phyloP scores from a whole-genome alignment of 345 rosid species.

The Populus nigra region DNA sequence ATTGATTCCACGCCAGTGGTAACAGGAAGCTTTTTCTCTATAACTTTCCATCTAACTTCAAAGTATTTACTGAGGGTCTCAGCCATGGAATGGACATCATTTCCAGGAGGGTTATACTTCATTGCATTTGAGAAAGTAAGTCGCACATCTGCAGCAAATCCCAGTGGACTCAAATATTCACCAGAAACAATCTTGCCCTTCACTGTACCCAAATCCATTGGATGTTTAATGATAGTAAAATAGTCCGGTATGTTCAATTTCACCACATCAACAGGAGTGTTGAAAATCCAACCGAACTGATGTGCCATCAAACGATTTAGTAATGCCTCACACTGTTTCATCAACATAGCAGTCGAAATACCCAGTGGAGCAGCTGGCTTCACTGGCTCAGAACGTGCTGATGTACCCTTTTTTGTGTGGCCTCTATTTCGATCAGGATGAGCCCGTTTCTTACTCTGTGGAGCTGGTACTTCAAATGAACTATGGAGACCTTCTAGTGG shows the following conservation, averaged over 20 bases:
- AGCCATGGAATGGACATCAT: constrained; percentile 72
- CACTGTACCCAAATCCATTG: constrained; percentile 94
- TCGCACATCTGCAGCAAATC: constrained; percentile 74
- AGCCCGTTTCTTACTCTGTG: constrained; percentile 53
- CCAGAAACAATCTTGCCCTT: constrained; percentile 52
- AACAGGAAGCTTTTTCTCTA: constrained; percentile 67
- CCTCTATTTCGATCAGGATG: constrained; percentile 43
- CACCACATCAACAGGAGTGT: constrained; percentile 70
- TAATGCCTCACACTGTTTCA: constrained; percentile 72
- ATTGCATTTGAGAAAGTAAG: constrained; percentile 77
- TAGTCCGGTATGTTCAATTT: constrained; percentile 85
- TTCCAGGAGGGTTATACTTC: constrained; percentile 82
- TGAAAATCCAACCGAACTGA: constrained; percentile 62
- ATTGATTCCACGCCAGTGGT: constrained; percentile 19
- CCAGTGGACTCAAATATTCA: constrained; percentile 58
- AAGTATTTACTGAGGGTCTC: constrained; percentile 55
- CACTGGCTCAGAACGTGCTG: constrained; percentile 29
- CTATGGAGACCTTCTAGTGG: constrained; percentile 32
- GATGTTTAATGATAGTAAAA: constrained; percentile 68
- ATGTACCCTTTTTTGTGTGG: constrained; percentile 39
- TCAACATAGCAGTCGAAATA: constrained; percentile 31
- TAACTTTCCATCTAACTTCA: constrained; percentile 73
- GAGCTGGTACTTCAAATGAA: constrained; percentile 32
- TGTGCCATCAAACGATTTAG: constrained; percentile 62
- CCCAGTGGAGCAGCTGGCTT: constrained; percentile 30